phyloP scores from a whole-genome alignment of 306 rosid genomes.

The Rubus parviflorus region DNA sequence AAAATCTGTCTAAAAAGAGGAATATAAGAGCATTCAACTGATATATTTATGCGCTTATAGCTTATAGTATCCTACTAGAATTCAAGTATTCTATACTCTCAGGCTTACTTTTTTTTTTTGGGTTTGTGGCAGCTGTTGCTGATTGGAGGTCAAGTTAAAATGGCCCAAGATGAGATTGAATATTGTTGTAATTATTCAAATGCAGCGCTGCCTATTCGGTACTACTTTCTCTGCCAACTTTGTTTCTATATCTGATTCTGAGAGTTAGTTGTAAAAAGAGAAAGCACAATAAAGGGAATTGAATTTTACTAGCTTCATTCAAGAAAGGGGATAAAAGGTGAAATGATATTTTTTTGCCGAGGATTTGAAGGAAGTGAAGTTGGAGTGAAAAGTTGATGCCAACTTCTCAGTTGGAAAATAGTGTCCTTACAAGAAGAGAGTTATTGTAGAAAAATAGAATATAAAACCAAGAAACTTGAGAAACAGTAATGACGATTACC shows the following conservation, averaged over 20 bases:
- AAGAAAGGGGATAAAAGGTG: not conserved
- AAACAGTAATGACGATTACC: not conserved
- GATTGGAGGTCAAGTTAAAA: conserved; percentile 66
- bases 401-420: not conserved
- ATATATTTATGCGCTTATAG: not conserved
- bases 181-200: conserved; percentile 44
- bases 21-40: not conserved
- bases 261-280: not conserved
- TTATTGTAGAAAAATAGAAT: not conserved
- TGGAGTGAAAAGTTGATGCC: not conserved
- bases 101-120: conserved; percentile 16
- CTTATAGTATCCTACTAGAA: not conserved
- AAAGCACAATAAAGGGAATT: not conserved
- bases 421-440: not conserved
- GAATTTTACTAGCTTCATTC: not conserved
- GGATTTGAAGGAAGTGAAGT: not conserved
- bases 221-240: conserved; percentile 22
- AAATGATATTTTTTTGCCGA: not conserved
- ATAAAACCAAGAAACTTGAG: not conserved
- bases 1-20: not conserved
- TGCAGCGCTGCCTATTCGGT: conserved; percentile 59
- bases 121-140: conserved; percentile 52
- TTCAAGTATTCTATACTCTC: not conserved
- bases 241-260: conserved; percentile 10
- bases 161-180: conserved; percentile 56